Conservation (phyloP, 257 asterid species). For the Jaltomata sinuosa region DNA sequence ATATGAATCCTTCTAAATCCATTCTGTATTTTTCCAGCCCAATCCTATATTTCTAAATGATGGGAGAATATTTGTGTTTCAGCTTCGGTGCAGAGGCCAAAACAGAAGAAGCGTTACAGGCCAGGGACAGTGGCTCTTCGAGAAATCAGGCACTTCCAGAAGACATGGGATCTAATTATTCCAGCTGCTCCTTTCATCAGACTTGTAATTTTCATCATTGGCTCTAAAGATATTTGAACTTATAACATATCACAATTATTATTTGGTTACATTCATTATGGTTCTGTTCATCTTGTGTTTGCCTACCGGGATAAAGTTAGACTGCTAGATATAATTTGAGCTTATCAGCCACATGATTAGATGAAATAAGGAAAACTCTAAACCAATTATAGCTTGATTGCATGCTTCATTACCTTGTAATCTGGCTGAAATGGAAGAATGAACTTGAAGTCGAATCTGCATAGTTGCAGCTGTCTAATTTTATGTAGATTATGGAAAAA, state of each 20-base stretch:
- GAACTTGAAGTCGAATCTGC: background rate
- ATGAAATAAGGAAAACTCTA: background rate
- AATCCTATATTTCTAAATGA: conserved; percentile 6
- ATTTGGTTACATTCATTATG: background rate
- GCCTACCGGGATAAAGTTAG: background rate
- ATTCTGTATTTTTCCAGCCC: background rate
- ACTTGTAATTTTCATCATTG: conserved; percentile 26
- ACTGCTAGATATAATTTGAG: background rate
- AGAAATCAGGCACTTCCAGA: conserved; percentile 77
- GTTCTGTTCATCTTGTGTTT: background rate
- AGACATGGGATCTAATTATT: conserved; percentile 46
- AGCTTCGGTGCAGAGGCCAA: conserved; percentile 4
- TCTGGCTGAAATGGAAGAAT: background rate
- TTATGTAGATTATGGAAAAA: background rate
- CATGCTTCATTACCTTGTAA: background rate
- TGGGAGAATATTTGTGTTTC: background rate
- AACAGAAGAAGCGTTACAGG: conserved; percentile 35
- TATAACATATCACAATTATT: background rate
- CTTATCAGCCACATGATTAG: background rate
- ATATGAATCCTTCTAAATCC: background rate
- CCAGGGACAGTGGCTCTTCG: conserved; percentile 77
- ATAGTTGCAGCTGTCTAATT: background rate
- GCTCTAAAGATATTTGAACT: background rate
- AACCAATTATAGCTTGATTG: background rate
- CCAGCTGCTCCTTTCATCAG: conserved; percentile 90